Conservation (phyloP, 176 grass and related monocot genomes). For the Phoenix roebelenii region DNA sequence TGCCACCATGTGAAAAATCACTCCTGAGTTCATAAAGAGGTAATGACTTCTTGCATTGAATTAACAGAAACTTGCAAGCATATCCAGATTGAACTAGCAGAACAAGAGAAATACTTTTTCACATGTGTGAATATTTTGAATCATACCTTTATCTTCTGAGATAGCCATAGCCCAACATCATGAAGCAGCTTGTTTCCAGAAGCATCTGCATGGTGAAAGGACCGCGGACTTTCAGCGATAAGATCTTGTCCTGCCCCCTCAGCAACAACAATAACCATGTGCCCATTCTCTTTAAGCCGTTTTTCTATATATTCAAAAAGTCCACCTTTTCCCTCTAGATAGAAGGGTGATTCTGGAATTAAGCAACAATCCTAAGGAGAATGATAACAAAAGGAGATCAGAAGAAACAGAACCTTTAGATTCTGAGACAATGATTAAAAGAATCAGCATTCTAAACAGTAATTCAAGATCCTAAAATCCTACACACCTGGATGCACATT, state of each 20-base stretch:
- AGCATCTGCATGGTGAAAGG: slow-evolving; percentile 50
- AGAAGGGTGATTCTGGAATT: slow-evolving; percentile 95
- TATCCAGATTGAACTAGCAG: no score
- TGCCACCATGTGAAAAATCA: no score
- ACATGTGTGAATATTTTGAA: background rate
- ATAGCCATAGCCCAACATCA: slow-evolving; percentile 90
- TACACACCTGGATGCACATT: no score
- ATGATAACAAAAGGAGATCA: background rate
- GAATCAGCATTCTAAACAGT: no score
- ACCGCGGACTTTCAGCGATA: slow-evolving; percentile 58
- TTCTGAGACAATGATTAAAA: slow-evolving; percentile 7
- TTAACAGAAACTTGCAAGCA: no score
- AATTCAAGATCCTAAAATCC: no score
- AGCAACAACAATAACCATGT: slow-evolving; percentile 95
- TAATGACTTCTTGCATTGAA: no score
- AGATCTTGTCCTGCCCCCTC: slow-evolving; percentile 93
- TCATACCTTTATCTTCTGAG: slow-evolving; percentile 79
- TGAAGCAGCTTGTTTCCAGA: slow-evolving; percentile 87
- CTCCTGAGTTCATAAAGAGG: no score
- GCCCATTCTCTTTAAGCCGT: slow-evolving; percentile 80
- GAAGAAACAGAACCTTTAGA: slow-evolving; percentile 5
- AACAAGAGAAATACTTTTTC: no score
- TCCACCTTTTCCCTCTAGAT: slow-evolving; percentile 91
- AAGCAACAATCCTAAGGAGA: slow-evolving; percentile 67
- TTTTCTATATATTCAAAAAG: slow-evolving; percentile 72